Evolutionary conservation across 2,329 filamentous ascomycete species (phyloP).

Genomic region (Aspergillus sojae): DNA sequence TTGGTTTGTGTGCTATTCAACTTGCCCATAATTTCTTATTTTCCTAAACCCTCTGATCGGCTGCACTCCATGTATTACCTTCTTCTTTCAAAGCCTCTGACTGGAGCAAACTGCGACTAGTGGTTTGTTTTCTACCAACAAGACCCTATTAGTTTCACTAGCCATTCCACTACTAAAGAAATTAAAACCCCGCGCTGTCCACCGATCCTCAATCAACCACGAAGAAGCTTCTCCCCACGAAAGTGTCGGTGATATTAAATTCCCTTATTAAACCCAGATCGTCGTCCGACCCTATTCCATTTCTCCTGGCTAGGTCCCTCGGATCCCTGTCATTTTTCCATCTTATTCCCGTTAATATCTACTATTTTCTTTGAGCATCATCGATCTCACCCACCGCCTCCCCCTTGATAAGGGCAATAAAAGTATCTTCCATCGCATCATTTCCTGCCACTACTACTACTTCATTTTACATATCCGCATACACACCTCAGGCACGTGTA

Average conservation of each 20-base stretch:
- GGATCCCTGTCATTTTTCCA: constrained; percentile 10
- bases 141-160: constrained; percentile 2
- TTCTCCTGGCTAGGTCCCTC: constrained; percentile 16
- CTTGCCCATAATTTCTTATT: not conserved
- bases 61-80: not conserved
- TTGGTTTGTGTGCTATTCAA: constrained; percentile 4
- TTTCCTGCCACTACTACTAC: not conserved
- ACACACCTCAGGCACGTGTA: constrained; percentile 11
- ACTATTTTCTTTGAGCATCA: constrained; percentile 1
- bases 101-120: not conserved
- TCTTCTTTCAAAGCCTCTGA: not conserved
- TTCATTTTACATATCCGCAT: constrained; percentile 5
- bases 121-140: not conserved
- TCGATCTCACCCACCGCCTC: not conserved
- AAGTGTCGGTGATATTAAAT: constrained; percentile 12
- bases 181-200: constrained; percentile 15
- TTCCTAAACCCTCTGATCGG: not conserved
- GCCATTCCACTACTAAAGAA: constrained; percentile 8
- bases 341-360: constrained; percentile 4
- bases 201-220: constrained; percentile 11
- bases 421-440: not conserved
- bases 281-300: constrained; percentile 16
- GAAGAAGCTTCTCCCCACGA: constrained; percentile 18
- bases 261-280: constrained; percentile 13
- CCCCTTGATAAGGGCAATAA: not conserved